Evolutionary conservation across 768 basidiomycete species (phyloP), one percentile per base, ranked within the genome.

Genomic region (Auriscalpium microsporum): DNA sequence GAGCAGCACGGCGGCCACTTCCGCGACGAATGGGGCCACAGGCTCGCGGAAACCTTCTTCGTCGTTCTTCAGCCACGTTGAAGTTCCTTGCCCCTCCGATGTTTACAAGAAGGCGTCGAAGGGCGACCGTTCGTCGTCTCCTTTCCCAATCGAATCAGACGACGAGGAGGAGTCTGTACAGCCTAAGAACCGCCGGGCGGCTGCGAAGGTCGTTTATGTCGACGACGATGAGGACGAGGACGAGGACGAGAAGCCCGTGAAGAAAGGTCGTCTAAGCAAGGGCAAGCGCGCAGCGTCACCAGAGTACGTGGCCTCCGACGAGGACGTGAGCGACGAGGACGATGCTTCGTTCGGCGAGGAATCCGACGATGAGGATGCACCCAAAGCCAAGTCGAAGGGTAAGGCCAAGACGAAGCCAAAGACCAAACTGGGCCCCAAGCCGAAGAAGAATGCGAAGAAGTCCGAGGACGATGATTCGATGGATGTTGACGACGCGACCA

Each of bases 201-300:
- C 45, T 21, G 17, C 21, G 48, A 55, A 34, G 56, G 53, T 19
- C 13, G 64, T 74, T 48, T 71, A 70, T 10, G 69, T 81, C 36
- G 84, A 86, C 62, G 85, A 87, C 8, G 77, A 85, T 16, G 78
- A 88, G 38, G 70, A 72, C 4, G 62, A 42, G 33, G 56, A 53
- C 13, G 8, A 63, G 28, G 67, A 62, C 56, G 59, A 59, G 49
- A 49, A 59, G 28, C 44, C 16, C 35, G 34, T 42, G 35, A 46
- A 60, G 48, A 42, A 64, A 60, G 54, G 56, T 38, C 44, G 53
- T 58, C 23, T 60, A 56, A 21, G n/a, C 17, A 10, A 10, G 55
- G 57, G 53, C 19, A 63, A 55, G 58, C 23, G 65, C 56, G 35
- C 58, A 9, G 50, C 57, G 45, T 56, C 59, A 34, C 59, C 65